phyloP scores from a whole-genome alignment of 1,284 basidiomycete genomes.

The Heterobasidion parviporum region DNA sequence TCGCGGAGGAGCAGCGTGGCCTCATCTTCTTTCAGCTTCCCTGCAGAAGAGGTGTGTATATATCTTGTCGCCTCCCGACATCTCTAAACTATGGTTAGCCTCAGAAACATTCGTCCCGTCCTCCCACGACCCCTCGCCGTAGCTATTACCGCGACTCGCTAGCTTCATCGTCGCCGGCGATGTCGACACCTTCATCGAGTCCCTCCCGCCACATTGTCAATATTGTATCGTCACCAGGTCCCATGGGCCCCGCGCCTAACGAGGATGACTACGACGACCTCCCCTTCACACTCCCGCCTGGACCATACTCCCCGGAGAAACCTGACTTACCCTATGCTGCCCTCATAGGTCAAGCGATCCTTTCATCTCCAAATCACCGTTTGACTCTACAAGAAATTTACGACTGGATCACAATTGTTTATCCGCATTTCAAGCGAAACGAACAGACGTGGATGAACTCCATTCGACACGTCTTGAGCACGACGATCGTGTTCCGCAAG shows the following conservation, averaged over 20 bases:
- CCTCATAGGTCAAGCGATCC: conserved; percentile 90
- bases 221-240: conserved; percentile 73
- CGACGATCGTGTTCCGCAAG: conserved; percentile 73
- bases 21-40: conserved; percentile 7
- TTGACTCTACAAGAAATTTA: conserved; percentile 95
- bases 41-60: not conserved
- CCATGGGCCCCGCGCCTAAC: conserved; percentile 52
- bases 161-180: conserved; percentile 27
- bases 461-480: conserved; percentile 80
- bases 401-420: conserved; percentile 89
- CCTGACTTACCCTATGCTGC: conserved; percentile 89
- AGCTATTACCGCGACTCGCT: conserved; percentile 31
- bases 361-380: conserved; percentile 77
- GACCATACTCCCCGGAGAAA: conserved; percentile 73
- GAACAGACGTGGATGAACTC: conserved; percentile 97
- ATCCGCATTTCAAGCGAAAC: conserved; percentile 87
- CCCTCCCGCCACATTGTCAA: conserved; percentile 44
- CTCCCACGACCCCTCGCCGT: conserved; percentile 13
- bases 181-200: conserved; percentile 46
- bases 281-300: conserved; percentile 71
- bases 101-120: conserved; percentile 2
- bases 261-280: conserved; percentile 54
- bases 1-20: conserved; percentile 10
- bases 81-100: not conserved
- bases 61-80: not conserved